Conservation (phyloP, 2,329 filamentous ascomycete species). For the Cladosporium sp. region DNA sequence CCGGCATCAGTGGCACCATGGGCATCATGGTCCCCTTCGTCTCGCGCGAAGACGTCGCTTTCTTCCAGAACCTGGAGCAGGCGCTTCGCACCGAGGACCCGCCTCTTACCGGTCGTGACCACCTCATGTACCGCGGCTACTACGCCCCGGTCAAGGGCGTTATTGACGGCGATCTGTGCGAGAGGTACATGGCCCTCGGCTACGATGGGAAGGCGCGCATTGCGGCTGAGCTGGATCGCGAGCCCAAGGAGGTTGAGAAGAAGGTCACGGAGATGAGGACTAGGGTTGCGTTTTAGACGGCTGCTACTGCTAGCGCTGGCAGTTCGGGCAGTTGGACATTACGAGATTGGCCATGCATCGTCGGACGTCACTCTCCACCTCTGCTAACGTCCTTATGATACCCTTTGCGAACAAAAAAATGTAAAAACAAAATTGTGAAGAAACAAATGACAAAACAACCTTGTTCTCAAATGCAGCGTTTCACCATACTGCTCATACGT, state of each 20-base stretch:
- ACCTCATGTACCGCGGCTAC: constrained; percentile 92
- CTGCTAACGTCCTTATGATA: not conserved
- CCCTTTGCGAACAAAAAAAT: not conserved
- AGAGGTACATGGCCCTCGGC: constrained; percentile 78
- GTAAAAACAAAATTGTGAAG: not conserved
- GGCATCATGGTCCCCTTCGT: constrained; percentile 91
- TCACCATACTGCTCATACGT: too few relatives aligned
- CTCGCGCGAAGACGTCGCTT: constrained; percentile 89
- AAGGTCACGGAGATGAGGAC: constrained; percentile 61
- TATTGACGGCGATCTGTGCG: constrained; percentile 95
- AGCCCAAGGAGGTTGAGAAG: constrained; percentile 87
- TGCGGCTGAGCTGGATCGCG: constrained; percentile 79
- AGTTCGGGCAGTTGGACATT: too few relatives aligned
- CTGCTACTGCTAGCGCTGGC: not conserved
- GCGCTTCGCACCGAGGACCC: constrained; percentile 83
- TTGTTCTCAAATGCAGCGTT: too few relatives aligned
- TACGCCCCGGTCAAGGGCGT: constrained; percentile 95
- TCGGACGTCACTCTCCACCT: not conserved
- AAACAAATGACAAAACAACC: too few relatives aligned
- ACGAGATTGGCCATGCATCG: too few relatives aligned
- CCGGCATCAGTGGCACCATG: constrained; percentile 88
- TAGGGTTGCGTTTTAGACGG: constrained; percentile 33
- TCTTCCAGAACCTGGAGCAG: constrained; percentile 91
- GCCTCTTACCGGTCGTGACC: constrained; percentile 85
- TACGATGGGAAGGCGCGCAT: constrained; percentile 94